Percentiles rank a stretch among this genome's conserved stretches.
These are phyloP conservation scores for Aspergillus pseudoviridinutans DNA, from an alignment of 2,329 filamentous ascomycete species.

Conservation along the genomic window DNA sequence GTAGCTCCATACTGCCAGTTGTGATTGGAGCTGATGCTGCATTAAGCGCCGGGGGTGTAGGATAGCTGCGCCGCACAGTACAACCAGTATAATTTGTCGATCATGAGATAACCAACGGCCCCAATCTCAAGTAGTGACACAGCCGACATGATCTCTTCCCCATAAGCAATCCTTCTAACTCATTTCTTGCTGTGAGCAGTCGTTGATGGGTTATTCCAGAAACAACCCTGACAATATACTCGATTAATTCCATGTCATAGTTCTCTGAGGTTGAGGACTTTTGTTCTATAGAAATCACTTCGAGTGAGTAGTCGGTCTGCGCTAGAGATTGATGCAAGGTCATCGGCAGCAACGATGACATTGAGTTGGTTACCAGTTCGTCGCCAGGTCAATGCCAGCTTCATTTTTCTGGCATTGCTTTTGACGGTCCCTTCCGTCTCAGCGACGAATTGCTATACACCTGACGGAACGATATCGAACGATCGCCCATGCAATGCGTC, in stretches of 20 bases:
- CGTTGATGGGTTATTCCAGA: not conserved
- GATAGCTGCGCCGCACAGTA: not conserved
- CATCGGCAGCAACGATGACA: not conserved
- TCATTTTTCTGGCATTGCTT: not conserved
- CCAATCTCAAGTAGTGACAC: not conserved
- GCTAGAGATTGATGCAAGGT: not conserved
- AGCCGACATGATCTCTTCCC: not conserved
- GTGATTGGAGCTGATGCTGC: not conserved
- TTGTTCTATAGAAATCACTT: not conserved
- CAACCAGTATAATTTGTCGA: not conserved
- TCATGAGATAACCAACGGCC: not conserved
- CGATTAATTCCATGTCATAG: not conserved
- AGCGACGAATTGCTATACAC: constrained; percentile 3
- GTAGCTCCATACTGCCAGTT: not conserved
- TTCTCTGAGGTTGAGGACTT: not conserved
- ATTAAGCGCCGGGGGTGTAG: not conserved
- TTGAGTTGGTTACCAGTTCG: not conserved
- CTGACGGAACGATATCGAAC: constrained; percentile 1
- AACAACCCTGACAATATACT: not conserved
- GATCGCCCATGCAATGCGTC: constrained; percentile 2
- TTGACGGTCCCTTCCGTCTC: not conserved
- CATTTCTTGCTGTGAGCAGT: not conserved
- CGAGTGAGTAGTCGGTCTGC: not conserved
- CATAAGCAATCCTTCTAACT: not conserved
- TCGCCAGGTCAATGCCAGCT: not conserved